A percentile compares a stretch with the other conserved stretches of the same genome.
Conservation (phyloP, 73 alveolate species). For the Stentor coeruleus region DNA sequence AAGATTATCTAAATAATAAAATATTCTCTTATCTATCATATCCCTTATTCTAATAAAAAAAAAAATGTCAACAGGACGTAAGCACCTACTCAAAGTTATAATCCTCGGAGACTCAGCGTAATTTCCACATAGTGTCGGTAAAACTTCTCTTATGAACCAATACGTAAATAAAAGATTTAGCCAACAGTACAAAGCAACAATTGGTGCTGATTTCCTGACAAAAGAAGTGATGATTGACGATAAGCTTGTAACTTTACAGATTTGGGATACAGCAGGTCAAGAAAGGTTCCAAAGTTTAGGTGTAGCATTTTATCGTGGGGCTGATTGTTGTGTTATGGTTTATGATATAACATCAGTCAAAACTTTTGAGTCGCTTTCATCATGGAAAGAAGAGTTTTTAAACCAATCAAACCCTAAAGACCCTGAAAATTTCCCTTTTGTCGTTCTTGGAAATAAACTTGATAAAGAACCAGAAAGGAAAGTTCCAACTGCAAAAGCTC, state of each 20-base stretch:
- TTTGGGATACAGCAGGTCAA: conserved; percentile 69
- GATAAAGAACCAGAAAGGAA: conserved; percentile 66
- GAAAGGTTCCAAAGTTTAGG: conserved; percentile 89
- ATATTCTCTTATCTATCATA: too few relatives aligned
- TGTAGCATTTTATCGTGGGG: conserved; percentile 95
- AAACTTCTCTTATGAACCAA: conserved; percentile 87
- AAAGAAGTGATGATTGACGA: conserved; percentile 87
- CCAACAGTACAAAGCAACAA: conserved; percentile 88
- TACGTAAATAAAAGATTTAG: conserved; percentile 81
- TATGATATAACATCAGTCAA: conserved; percentile 73
- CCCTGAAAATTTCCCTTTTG: conserved; percentile 87
- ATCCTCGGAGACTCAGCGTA: conserved; percentile 91
- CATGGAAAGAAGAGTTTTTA: conserved; percentile 89
- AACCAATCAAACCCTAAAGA: conserved; percentile 81
- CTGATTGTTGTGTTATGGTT: conserved; percentile 88
- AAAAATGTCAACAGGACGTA: conserved; percentile 19
- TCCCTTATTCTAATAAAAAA: too few relatives aligned
- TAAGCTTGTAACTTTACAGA: conserved; percentile 81
- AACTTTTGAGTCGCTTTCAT: conserved; percentile 71
- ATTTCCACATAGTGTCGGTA: conserved; percentile 73
- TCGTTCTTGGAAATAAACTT: conserved; percentile 87
- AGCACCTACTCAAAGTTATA: conserved; percentile 34
- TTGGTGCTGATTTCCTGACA: conserved; percentile 97
- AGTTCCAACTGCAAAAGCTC: conserved; percentile 61
- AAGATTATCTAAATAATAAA: too few relatives aligned